Evolutionary conservation across 768 basidiomycete species (phyloP).

Genomic region (Russula olivacea): DNA sequence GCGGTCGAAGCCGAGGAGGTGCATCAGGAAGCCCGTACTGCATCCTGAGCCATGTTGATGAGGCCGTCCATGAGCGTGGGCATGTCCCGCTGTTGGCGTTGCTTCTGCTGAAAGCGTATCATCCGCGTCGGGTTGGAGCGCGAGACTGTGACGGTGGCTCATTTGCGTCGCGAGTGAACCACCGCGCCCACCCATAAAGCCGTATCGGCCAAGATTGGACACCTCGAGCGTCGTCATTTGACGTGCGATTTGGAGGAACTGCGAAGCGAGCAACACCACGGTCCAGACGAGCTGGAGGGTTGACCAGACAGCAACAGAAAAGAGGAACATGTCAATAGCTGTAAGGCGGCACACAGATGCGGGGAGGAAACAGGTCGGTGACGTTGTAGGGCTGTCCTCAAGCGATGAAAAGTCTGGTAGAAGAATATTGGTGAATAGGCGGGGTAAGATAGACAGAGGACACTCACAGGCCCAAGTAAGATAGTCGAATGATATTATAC

Average conservation of each 20-base stretch:
- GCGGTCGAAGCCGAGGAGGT: slow-evolving; percentile 86
- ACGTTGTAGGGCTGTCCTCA: slow-evolving; percentile 37
- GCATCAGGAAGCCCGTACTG: slow-evolving; percentile 71
- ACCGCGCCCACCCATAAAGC: slow-evolving; percentile 93
- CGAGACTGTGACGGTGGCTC: slow-evolving; percentile 61
- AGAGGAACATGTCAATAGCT: slow-evolving; percentile 73
- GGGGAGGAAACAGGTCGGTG: slow-evolving; percentile 64
- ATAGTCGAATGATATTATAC: slow-evolving; percentile 76
- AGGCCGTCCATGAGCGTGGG: slow-evolving; percentile 41
- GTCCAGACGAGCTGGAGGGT: slow-evolving; percentile 97
- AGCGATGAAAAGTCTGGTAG: slow-evolving; percentile 50
- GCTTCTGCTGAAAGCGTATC: slow-evolving; percentile 44
- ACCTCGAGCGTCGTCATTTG: slow-evolving; percentile 98
- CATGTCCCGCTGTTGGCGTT: slow-evolving; percentile 20
- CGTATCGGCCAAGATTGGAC: slow-evolving; percentile 89
- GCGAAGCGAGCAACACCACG: slow-evolving; percentile 72
- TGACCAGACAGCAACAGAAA: slow-evolving; percentile 77
- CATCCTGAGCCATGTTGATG: slow-evolving; percentile 35
- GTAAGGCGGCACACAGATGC: slow-evolving; percentile 63
- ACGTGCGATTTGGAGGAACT: slow-evolving; percentile 86
- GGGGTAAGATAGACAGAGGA: background rate
- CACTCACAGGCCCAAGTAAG: slow-evolving; percentile 75
- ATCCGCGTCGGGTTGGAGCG: slow-evolving; percentile 31
- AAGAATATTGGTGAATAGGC: background rate
- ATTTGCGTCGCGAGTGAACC: slow-evolving; percentile 65